Evolutionary conservation across 768 basidiomycete species (phyloP).

Genomic region (Rhodotorula graminis): DNA sequence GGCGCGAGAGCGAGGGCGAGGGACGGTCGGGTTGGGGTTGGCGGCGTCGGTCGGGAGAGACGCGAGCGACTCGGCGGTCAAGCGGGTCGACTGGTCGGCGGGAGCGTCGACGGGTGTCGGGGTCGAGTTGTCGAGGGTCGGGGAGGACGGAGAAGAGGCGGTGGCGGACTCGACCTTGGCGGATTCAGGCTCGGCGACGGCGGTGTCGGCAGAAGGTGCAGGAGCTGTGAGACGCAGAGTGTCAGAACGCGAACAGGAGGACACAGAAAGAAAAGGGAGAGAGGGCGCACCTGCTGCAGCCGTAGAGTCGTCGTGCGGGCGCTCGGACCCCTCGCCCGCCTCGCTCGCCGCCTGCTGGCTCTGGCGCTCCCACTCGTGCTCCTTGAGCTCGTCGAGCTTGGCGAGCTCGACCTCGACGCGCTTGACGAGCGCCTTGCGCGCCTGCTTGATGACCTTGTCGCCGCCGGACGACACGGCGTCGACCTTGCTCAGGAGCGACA

Average conservation of each 20-base stretch:
- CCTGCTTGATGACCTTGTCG: slow-evolving; percentile 16
- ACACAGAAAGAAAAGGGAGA: not conserved
- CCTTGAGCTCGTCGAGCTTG: slow-evolving; percentile 24
- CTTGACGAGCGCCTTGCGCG: slow-evolving; percentile 32
- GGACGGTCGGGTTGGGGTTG: not conserved
- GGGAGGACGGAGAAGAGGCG: not conserved
- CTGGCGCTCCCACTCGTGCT: slow-evolving; percentile 25
- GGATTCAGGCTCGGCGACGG: not conserved
- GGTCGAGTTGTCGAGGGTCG: not conserved
- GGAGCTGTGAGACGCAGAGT: not conserved
- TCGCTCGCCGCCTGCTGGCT: not conserved
- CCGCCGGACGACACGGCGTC: slow-evolving; percentile 25
- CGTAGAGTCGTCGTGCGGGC: not conserved
- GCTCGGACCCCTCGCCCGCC: not conserved
- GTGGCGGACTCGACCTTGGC: not conserved
- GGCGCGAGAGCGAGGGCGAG: slow-evolving; percentile 4
- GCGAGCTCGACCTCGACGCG: slow-evolving; percentile 22
- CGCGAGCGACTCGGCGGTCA: not conserved
- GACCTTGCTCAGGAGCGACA: slow-evolving; percentile 25
- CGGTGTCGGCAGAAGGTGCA: not conserved
- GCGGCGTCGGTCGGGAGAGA: not conserved
- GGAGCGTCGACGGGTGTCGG: not conserved
- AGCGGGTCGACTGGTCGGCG: not conserved
- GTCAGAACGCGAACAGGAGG: not conserved
- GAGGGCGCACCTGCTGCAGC: not conserved